A percentile compares a stretch with the other conserved stretches of the same genome.
These are phyloP conservation scores for Cladosporium phlei DNA, from an alignment of 2,329 filamentous ascomycete species.

Conservation along the genomic window DNA sequence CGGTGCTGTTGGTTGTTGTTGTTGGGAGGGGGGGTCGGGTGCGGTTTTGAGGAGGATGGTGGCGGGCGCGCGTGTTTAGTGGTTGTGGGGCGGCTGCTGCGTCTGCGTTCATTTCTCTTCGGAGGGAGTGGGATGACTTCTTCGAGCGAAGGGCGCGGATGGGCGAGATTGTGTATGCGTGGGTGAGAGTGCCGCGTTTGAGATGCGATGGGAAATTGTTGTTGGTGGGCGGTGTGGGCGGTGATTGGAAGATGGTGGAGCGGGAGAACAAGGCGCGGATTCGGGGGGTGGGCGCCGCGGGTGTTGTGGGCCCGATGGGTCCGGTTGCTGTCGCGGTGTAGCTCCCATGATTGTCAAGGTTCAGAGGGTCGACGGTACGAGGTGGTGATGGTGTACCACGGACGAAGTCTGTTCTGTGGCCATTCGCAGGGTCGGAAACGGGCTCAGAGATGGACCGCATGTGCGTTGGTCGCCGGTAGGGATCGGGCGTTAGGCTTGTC, in stretches of 20 bases:
- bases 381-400: constrained; percentile 28
- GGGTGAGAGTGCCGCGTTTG: constrained; percentile 31
- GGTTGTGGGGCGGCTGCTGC: constrained; percentile 13
- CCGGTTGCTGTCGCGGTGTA: constrained; percentile 15
- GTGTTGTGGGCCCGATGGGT: constrained; percentile 20
- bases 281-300: constrained; percentile 19
- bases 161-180: constrained; percentile 28
- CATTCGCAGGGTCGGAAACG: constrained; percentile 20
- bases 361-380: constrained; percentile 14
- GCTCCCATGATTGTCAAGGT: not conserved
- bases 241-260: constrained; percentile 23
- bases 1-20: constrained; percentile 30
- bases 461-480: constrained; percentile 19
- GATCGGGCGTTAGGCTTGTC: constrained; percentile 9
- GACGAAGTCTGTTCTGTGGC: constrained; percentile 32
- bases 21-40: constrained; percentile 13
- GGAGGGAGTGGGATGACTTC: constrained; percentile 30
- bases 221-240: constrained; percentile 22
- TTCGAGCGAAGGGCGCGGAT: constrained; percentile 29
- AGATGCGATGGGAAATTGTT: constrained; percentile 28
- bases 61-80: not conserved
- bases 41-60: not conserved
- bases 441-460: constrained; percentile 33
- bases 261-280: constrained; percentile 22
- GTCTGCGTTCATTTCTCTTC: constrained; percentile 23